Base-by-base conservation (phyloP, 805 yeast species). In the Ogataea henricii region DNA sequence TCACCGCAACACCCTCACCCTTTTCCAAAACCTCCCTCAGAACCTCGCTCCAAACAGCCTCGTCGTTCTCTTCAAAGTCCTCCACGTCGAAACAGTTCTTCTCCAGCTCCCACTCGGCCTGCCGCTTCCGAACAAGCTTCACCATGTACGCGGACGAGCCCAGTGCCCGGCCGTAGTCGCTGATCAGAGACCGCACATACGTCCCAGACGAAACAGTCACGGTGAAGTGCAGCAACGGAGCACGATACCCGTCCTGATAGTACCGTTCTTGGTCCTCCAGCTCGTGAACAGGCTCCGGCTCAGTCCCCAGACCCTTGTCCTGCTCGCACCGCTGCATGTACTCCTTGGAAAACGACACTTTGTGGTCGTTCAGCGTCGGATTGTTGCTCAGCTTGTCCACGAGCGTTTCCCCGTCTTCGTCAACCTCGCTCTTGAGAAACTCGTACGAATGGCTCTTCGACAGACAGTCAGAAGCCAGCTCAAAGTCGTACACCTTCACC, bases 171-270 rank as follows among this genome's bases (percentile, higher is more conserved):
- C 96, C 98, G 37, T 88, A 73, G 60, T 94, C 99, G 67, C 96
- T 89, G 41, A 94, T 76, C 45, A 94, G 70, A 2, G 97, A 86
- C 55, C 99, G 77, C 41, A 94, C 90, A 60, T 94, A 94, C 0
- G 98, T 94, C 1, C 99, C 99, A 0, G 97, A 89, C 1, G 96
- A 86, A 0, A 92, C 99, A 29, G 79, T 77, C 3, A 95, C 80
- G 13, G 76, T 78, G 55, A 94, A 80, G 57, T 86, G 91, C 21
- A 92, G 58, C 41, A 85, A 57, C 2, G 95, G 94, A 2, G 89
- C 82, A 52, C 77, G 73, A 48, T 72, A 76, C 2, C 53, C 58
- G 1, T 71, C 76, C 2, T 74, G 74, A 26, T 59, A 54, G 18
- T 60, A 64, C 3, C 52, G 53, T 6, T 70, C 71, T 2, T 56